Evolutionary conservation across 495 filamentous ascomycete species (phyloP).

Genomic region (Neurospora sp.): DNA sequence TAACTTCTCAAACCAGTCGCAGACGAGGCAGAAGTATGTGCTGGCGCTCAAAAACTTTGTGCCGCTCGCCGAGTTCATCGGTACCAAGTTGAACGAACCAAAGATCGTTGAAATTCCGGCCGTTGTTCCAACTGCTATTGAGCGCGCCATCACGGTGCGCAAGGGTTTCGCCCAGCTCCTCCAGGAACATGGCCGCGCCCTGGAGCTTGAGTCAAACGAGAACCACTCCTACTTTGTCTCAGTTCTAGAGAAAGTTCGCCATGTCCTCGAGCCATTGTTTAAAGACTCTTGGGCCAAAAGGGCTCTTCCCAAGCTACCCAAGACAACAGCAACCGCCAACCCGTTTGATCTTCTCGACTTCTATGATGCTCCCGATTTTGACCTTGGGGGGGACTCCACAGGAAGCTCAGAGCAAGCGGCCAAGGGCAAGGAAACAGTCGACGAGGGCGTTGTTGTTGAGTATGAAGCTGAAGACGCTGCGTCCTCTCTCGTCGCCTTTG

Average conservation of each 20-base stretch:
- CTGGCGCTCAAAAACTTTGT: background rate
- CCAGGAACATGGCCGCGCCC: background rate
- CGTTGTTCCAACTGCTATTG: background rate
- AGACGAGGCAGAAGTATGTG: background rate
- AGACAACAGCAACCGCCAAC: background rate
- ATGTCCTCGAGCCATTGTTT: background rate
- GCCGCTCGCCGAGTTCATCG: background rate
- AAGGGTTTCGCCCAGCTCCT: background rate
- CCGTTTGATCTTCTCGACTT: slow-evolving; percentile 1
- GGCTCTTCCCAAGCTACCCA: background rate
- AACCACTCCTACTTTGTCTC: background rate
- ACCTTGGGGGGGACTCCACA: background rate
- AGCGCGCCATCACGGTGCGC: background rate
- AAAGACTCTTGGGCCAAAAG: background rate
- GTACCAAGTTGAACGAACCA: background rate
- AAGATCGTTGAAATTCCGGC: background rate
- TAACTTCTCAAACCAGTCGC: background rate
- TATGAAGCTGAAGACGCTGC: background rate
- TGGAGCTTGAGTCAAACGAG: background rate
- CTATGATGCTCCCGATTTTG: background rate
- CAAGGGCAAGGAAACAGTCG: background rate
- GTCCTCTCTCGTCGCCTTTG: slow-evolving; percentile 1
- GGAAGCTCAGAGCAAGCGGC: background rate
- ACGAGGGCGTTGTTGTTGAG: background rate
- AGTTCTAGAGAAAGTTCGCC: background rate